Evolutionary conservation across 768 basidiomycete species (phyloP).

Genomic region (Trametes cubensis): DNA sequence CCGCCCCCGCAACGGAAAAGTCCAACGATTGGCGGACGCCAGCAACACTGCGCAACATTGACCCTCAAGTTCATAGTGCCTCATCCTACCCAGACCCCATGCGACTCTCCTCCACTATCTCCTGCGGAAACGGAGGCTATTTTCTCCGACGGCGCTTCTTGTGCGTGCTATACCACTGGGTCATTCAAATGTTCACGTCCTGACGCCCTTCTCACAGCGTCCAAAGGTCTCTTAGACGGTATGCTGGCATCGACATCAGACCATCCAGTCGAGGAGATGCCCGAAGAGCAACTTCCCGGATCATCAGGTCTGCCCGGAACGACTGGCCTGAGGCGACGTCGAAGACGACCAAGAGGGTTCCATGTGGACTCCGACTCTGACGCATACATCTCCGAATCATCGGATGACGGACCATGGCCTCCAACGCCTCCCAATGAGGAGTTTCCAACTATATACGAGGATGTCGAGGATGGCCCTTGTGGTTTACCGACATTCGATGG

Average conservation of each 20-base stretch:
- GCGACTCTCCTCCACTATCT: not conserved
- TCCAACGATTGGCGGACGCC: conserved; percentile 21
- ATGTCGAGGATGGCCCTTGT: not conserved
- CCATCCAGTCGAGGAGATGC: not conserved
- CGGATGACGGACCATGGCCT: conserved; percentile 24
- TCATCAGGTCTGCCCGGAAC: not conserved
- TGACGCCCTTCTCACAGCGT: conserved; percentile 1
- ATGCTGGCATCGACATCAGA: conserved; percentile 15
- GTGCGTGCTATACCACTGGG: not conserved
- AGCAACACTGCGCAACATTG: conserved; percentile 26
- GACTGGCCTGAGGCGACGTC: conserved; percentile 24
- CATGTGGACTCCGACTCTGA: conserved; percentile 47
- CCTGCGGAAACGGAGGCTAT: not conserved
- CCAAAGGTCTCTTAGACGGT: conserved; percentile 21
- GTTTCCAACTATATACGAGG: conserved; percentile 15
- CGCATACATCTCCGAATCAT: conserved; percentile 30
- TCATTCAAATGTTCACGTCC: no score
- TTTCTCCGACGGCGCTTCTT: conserved; percentile 17
- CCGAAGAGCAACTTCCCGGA: not conserved
- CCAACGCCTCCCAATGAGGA: conserved; percentile 19
- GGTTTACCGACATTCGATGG: not conserved
- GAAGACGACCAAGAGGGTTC: conserved; percentile 44
- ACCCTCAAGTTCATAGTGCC: conserved; percentile 24
- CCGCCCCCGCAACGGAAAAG: conserved; percentile 31
- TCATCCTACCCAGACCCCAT: not conserved